A percentile compares a stretch with the other conserved stretches of the same genome.
phyloP scores from a whole-genome alignment of 2,329 filamentous ascomycete species.

The Pyrenochaeta sp. region DNA sequence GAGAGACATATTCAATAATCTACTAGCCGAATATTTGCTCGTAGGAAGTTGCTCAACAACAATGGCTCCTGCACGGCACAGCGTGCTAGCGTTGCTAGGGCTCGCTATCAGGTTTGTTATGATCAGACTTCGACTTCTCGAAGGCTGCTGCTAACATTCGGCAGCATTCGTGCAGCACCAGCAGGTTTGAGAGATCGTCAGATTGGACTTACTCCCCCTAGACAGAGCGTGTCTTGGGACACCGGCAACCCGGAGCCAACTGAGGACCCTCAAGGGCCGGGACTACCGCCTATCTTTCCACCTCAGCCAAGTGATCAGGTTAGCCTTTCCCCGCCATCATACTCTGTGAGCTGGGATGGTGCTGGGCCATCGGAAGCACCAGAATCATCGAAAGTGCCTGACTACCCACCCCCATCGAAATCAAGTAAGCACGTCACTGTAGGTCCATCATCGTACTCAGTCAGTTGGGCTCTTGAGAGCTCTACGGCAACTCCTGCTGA shows the following conservation, averaged over 20 bases:
- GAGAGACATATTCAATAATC: conserved; percentile 11
- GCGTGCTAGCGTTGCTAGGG: conserved; percentile 35
- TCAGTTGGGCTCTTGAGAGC: conserved; percentile 9
- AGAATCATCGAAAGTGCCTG: neutral
- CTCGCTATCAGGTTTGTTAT: conserved; percentile 34
- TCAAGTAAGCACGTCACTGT: conserved; percentile 4
- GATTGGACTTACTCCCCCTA: conserved; percentile 23
- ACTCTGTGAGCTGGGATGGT: conserved; percentile 11
- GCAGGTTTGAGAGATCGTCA: conserved; percentile 26
- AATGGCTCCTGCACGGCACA: conserved; percentile 37
- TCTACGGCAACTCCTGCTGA: conserved; percentile 2
- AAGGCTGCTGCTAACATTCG: conserved; percentile 8
- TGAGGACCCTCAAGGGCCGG: conserved; percentile 11
- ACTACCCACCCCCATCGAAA: neutral
- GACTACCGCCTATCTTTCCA: conserved; percentile 13
- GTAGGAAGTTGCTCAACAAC: conserved; percentile 7
- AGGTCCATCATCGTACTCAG: conserved; percentile 5
- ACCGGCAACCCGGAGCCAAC: conserved; percentile 18
- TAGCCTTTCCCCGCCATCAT: conserved; percentile 12
- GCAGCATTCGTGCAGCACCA: conserved; percentile 31
- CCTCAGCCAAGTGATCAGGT: conserved; percentile 15
- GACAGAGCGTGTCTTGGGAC: conserved; percentile 30
- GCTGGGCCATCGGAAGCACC: neutral
- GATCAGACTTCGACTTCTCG: neutral
- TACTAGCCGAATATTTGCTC: conserved; percentile 6